These are phyloP conservation scores for Magnusiomyces paraingens DNA, from an alignment of 1,139 yeast genomes.

Conservation along the genomic window DNA sequence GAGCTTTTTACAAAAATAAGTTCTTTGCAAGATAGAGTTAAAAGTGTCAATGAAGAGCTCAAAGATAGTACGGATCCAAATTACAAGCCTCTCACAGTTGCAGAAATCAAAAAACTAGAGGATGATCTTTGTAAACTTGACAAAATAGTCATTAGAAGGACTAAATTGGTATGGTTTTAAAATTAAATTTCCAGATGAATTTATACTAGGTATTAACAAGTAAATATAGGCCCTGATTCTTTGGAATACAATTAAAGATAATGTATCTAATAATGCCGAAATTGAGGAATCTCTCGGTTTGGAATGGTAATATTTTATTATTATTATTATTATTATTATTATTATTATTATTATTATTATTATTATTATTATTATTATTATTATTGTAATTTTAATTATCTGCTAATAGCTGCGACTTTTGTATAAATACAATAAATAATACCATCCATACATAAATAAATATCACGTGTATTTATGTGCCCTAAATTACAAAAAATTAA, in stretches of 20 bases:
- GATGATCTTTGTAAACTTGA: slow-evolving; percentile 6
- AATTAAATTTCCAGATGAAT: neutral
- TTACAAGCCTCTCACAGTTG: neutral
- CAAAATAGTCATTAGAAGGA: slow-evolving; percentile 6
- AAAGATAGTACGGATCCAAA: slow-evolving; percentile 4
- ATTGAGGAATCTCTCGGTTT: slow-evolving; percentile 7
- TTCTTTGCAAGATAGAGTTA: neutral
- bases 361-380: no score
- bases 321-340: no score
- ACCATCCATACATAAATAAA: no score
- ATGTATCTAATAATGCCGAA: slow-evolving; percentile 6
- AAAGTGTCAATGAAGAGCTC: neutral
- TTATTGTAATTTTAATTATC: no score
- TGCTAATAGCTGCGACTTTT: no score
- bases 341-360: no score
- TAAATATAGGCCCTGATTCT: slow-evolving; percentile 9
- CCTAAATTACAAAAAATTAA: no score
- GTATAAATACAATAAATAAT: no score
- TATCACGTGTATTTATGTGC: no score
- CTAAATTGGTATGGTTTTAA: slow-evolving; percentile 15
- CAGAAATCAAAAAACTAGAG: neutral
- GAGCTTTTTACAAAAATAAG: slow-evolving; percentile 6
- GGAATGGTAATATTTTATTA: neutral
- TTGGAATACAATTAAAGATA: slow-evolving; percentile 14
- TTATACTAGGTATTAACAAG: neutral